Conservation (phyloP, 495 filamentous ascomycete genomes). For the Penicillium paxilli region DNA sequence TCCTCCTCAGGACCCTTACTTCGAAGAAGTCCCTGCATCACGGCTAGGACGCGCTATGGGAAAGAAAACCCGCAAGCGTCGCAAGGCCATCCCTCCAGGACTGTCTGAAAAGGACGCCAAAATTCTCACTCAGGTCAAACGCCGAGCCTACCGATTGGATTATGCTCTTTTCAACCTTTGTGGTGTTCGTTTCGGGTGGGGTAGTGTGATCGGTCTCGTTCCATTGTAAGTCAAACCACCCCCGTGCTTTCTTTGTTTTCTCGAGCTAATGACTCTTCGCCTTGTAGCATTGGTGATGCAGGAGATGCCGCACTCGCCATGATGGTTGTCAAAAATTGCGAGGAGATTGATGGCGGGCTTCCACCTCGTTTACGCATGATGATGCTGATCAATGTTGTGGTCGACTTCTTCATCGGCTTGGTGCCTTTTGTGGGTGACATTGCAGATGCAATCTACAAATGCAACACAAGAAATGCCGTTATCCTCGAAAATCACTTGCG, state of each 20-base stretch:
- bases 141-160: conserved; percentile 79
- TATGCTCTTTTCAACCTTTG: conserved; percentile 73
- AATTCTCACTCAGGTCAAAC: conserved; percentile 77
- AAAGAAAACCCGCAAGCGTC: conserved; percentile 63
- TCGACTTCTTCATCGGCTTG: conserved; percentile 81
- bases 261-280: conserved; percentile 9
- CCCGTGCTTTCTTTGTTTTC: not conserved
- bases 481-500: conserved; percentile 71
- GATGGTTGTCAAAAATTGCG: conserved; percentile 66
- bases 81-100: conserved; percentile 68
- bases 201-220: conserved; percentile 74
- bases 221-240: conserved; percentile 60
- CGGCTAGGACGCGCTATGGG: conserved; percentile 58
- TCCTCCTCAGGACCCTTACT: conserved; percentile 63
- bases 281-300: conserved; percentile 68
- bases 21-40: conserved; percentile 69
- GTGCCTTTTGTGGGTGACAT: conserved; percentile 86
- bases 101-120: conserved; percentile 77
- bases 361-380: conserved; percentile 49
- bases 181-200: conserved; percentile 80
- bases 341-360: conserved; percentile 70
- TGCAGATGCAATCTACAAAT: conserved; percentile 64
- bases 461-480: conserved; percentile 77
- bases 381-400: conserved; percentile 75
- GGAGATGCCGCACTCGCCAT: conserved; percentile 61